These are phyloP conservation scores for Kwoniella shivajii DNA, from an alignment of 1,284 basidiomycete genomes.

Conservation along the genomic window DNA sequence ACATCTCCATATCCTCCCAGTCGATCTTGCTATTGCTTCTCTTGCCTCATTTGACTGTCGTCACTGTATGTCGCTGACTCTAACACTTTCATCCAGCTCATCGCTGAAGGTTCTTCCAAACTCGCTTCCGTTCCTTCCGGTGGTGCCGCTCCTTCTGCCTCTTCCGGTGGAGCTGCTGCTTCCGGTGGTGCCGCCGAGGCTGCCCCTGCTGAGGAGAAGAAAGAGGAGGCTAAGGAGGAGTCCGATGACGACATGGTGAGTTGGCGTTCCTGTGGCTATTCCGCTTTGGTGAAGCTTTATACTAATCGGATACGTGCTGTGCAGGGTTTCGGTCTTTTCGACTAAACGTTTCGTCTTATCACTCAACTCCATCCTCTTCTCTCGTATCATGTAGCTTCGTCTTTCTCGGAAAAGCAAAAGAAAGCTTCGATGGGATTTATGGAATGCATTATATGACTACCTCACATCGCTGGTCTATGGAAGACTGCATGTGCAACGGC, in stretches of 20 bases:
- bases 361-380: background rate
- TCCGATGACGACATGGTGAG: slow-evolving; percentile 91
- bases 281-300: slow-evolving; percentile 10
- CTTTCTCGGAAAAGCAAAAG: background rate
- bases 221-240: slow-evolving; percentile 74
- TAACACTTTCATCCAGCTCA: slow-evolving; percentile 63
- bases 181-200: slow-evolving; percentile 65
- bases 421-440: background rate
- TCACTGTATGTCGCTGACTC: slow-evolving; percentile 2
- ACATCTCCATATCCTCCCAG: background rate
- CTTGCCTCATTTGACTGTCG: background rate
- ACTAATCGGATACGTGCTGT: background rate
- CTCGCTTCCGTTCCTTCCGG: slow-evolving; percentile 67
- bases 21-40: slow-evolving; percentile 1
- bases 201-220: slow-evolving; percentile 70
- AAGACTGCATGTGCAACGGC: no score
- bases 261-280: slow-evolving; percentile 44
- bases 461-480: no score
- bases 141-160: slow-evolving; percentile 68
- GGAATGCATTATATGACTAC: slow-evolving; percentile 14
- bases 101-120: slow-evolving; percentile 88
- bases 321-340: slow-evolving; percentile 80
- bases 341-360: slow-evolving; percentile 59
- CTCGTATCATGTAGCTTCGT: slow-evolving; percentile 2
- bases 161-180: slow-evolving; percentile 59